A percentile compares a stretch with the other conserved stretches of the same genome.
Evolutionary conservation across 1,284 basidiomycete genomes (phyloP).

Genomic region (Leccinum subrobustum): DNA sequence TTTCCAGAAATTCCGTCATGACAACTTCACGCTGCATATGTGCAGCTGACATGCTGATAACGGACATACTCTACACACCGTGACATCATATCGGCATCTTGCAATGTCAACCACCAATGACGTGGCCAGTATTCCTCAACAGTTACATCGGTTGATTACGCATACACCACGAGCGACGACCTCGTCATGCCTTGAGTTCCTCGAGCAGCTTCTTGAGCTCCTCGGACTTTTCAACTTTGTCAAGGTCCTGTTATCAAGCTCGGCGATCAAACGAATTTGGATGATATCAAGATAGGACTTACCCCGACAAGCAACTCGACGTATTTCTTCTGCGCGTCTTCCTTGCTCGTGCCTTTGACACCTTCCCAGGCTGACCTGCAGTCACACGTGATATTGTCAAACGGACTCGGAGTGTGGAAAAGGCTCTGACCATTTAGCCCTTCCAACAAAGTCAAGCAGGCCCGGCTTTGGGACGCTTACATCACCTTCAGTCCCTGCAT

Average conservation of each 20-base stretch:
- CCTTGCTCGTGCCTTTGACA: slow-evolving; percentile 70
- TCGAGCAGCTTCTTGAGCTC: slow-evolving; percentile 57
- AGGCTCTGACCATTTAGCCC: slow-evolving; percentile 73
- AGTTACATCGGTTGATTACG: slow-evolving; percentile 1
- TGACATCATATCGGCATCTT: neutral
- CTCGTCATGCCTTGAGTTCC: slow-evolving; percentile 56
- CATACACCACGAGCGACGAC: neutral
- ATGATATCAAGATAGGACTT: slow-evolving; percentile 26
- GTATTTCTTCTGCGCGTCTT: slow-evolving; percentile 71
- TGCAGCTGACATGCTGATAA: neutral
- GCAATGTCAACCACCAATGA: slow-evolving; percentile 1
- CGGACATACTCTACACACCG: slow-evolving; percentile 7
- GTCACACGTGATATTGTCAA: neutral
- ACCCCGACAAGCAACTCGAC: slow-evolving; percentile 74
- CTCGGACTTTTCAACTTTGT: slow-evolving; percentile 47
- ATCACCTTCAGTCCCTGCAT: slow-evolving; percentile 75
- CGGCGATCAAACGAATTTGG: neutral
- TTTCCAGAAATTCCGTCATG: neutral
- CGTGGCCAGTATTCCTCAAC: slow-evolving; percentile 2
- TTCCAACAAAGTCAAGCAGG: slow-evolving; percentile 76
- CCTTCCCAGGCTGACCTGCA: slow-evolving; percentile 80
- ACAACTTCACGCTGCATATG: neutral
- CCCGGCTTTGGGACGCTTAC: slow-evolving; percentile 65
- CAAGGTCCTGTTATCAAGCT: slow-evolving; percentile 35
- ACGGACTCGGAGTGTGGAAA: neutral